A percentile compares a stretch with the other conserved stretches of the same genome.
These are phyloP conservation scores for Erythrophleum fordii DNA, from an alignment of 306 rosid species.

Conservation along the genomic window DNA sequence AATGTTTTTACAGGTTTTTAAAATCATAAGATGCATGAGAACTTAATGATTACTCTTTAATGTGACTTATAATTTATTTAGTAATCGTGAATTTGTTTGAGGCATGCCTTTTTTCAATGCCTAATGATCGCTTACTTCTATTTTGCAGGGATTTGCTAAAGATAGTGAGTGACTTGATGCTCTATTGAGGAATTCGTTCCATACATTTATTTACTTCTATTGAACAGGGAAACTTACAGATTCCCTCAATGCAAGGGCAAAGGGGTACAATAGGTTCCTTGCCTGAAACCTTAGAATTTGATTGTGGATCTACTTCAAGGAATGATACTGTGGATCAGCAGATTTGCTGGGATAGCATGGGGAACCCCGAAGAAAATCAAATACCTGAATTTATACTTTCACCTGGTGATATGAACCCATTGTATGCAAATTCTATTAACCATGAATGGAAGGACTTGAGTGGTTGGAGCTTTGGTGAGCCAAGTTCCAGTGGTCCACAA, in stretches of 20 bases:
- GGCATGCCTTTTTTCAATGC: neutral
- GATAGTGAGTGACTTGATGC: slow-evolving; percentile 32
- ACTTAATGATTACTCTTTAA: neutral
- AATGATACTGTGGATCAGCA: slow-evolving; percentile 66
- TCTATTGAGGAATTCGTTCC: slow-evolving; percentile 37
- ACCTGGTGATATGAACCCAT: slow-evolving; percentile 60
- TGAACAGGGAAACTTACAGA: slow-evolving; percentile 41
- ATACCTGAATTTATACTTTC: slow-evolving; percentile 61
- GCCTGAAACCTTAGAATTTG: slow-evolving; percentile 80
- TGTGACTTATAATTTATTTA: slow-evolving; percentile 24
- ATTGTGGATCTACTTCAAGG: slow-evolving; percentile 75
- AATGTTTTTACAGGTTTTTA: slow-evolving; percentile 3
- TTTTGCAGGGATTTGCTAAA: slow-evolving; percentile 50
- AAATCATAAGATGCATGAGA: neutral
- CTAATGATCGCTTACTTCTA: slow-evolving; percentile 41
- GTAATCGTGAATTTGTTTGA: slow-evolving; percentile 5
- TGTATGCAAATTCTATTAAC: slow-evolving; percentile 59
- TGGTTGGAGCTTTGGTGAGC: slow-evolving; percentile 87
- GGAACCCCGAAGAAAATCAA: slow-evolving; percentile 64
- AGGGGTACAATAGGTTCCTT: slow-evolving; percentile 85
- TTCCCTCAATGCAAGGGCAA: slow-evolving; percentile 88
- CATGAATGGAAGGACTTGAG: slow-evolving; percentile 64
- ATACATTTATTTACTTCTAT: slow-evolving; percentile 15
- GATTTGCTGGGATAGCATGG: slow-evolving; percentile 68
- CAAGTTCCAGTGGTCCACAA: slow-evolving; percentile 77